These are phyloP conservation scores for Starmerella stigmatis DNA, from an alignment of 805 yeast species.

Conservation along the genomic window DNA sequence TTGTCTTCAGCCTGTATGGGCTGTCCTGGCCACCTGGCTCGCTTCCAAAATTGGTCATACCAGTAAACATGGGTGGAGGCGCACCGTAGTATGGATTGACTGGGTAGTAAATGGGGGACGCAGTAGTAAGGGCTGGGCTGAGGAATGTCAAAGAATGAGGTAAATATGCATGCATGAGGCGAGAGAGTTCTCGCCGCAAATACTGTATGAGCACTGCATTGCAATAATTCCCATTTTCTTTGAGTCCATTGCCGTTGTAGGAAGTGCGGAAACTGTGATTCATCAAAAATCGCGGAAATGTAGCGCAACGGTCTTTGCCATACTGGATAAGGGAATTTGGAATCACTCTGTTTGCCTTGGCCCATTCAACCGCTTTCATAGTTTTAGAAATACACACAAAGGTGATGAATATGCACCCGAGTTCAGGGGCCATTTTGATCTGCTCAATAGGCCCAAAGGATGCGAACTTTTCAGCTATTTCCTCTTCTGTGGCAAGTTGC, in stretches of 20 bases:
- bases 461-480: slow-evolving; percentile 37
- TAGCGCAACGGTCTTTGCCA: slow-evolving; percentile 93
- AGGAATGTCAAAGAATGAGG: neutral
- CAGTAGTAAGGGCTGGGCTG: neutral
- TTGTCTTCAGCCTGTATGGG: too few relatives aligned
- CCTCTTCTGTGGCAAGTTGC: slow-evolving; percentile 2
- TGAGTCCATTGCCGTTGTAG: neutral
- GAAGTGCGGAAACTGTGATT: neutral
- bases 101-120: too few relatives aligned
- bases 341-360: slow-evolving; percentile 56
- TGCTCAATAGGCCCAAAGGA: slow-evolving; percentile 92
- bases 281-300: slow-evolving; percentile 31
- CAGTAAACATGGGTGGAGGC: too few relatives aligned
- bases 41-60: too few relatives aligned
- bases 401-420: slow-evolving; percentile 82
- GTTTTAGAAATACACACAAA: slow-evolving; percentile 86
- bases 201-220: slow-evolving; percentile 7
- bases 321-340: slow-evolving; percentile 70
- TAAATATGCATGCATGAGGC: neutral
- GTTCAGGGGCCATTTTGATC: slow-evolving; percentile 73
- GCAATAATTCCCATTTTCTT: too few relatives aligned
- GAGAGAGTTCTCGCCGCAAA: slow-evolving; percentile 2
- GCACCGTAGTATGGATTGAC: too few relatives aligned
- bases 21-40: too few relatives aligned
- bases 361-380: slow-evolving; percentile 83